phyloP scores from a whole-genome alignment of 1,284 basidiomycete species.

The Omphalotus olearius region DNA sequence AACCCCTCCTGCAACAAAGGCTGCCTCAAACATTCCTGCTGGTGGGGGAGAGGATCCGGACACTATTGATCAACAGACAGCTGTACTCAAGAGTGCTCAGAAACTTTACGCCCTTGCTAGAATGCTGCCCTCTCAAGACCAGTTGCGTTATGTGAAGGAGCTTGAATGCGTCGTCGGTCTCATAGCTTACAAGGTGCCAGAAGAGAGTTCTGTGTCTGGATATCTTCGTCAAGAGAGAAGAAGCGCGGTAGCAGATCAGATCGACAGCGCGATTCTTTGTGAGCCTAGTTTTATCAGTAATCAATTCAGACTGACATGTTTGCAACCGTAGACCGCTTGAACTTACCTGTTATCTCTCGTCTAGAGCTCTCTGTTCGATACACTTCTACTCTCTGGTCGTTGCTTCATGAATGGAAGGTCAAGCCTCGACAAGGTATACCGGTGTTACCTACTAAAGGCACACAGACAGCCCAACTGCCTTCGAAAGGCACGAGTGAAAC shows the following conservation, averaged over 20 bases:
- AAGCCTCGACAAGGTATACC: slow-evolving; percentile 39
- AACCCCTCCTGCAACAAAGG: slow-evolving; percentile 5
- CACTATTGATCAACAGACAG: slow-evolving; percentile 31
- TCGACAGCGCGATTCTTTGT: slow-evolving; percentile 83
- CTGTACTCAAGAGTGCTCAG: slow-evolving; percentile 53
- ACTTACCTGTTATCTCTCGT: slow-evolving; percentile 49
- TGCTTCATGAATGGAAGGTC: slow-evolving; percentile 44
- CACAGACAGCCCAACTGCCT: slow-evolving; percentile 15
- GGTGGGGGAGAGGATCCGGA: slow-evolving; percentile 18
- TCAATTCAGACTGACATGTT: slow-evolving; percentile 2
- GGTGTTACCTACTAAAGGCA: slow-evolving; percentile 33
- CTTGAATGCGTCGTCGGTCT: slow-evolving; percentile 69
- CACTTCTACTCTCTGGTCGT: slow-evolving; percentile 52
- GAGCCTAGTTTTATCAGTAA: slow-evolving; percentile 27
- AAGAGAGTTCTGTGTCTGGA: slow-evolving; percentile 59
- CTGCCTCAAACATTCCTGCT: neutral
- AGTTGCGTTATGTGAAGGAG: slow-evolving; percentile 60
- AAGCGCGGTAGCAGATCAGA: slow-evolving; percentile 78
- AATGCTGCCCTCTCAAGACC: slow-evolving; percentile 50
- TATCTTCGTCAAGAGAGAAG: slow-evolving; percentile 73
- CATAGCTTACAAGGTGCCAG: slow-evolving; percentile 73
- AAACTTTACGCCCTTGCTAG: slow-evolving; percentile 57
- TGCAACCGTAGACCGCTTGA: slow-evolving; percentile 41
- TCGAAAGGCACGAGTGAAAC: slow-evolving; percentile 10
- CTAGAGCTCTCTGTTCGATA: slow-evolving; percentile 61